Evolutionary conservation across 306 rosid species (phyloP).

Genomic region (Casuarina glauca): DNA sequence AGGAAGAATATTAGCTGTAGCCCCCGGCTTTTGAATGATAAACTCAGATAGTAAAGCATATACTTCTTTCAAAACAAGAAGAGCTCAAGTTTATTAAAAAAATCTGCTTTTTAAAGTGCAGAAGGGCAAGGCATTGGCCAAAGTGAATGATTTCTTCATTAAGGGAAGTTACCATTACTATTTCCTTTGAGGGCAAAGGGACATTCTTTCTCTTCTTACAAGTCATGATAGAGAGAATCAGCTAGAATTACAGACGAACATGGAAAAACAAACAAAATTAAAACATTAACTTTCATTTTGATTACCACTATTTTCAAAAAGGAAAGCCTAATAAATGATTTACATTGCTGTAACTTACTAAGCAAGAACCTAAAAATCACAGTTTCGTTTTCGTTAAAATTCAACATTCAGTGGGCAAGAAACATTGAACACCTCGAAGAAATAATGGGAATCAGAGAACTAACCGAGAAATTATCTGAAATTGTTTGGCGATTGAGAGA

Average conservation of each 20-base stretch:
- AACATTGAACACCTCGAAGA: conserved; percentile 16
- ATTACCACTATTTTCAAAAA: background rate
- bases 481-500: conserved; percentile 72
- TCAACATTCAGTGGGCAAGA: background rate
- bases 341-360: background rate
- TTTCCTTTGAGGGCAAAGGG: background rate
- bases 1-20: background rate
- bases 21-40: background rate
- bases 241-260: background rate
- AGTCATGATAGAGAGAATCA: background rate
- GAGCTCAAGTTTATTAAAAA: background rate
- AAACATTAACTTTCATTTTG: background rate
- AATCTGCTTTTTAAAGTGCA: background rate
- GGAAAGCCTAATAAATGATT: background rate
- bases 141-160: background rate
- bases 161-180: background rate
- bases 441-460: conserved; percentile 23
- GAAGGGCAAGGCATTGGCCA: background rate
- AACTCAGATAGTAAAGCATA: background rate
- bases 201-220: background rate
- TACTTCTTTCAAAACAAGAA: background rate
- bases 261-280: background rate
- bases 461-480: conserved; percentile 80
- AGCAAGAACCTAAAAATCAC: background rate
- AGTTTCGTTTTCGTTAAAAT: background rate